phyloP scores from a whole-genome alignment of 2,329 filamentous ascomycete species.

The Aspergillus fructus region DNA sequence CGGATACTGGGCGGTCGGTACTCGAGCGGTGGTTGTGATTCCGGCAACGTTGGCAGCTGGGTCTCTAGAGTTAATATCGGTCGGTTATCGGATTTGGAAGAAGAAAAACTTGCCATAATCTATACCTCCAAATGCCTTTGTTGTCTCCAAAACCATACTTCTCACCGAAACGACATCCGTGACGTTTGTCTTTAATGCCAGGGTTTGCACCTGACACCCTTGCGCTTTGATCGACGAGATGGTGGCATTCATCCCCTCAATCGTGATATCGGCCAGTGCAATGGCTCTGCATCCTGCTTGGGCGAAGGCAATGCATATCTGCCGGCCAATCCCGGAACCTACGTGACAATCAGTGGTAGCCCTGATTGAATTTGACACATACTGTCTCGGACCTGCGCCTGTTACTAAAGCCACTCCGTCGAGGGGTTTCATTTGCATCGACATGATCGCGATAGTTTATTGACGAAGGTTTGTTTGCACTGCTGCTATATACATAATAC shows the following conservation, averaged over 20 bases:
- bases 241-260: background rate
- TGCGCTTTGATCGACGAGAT: background rate
- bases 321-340: background rate
- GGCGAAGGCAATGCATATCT: background rate
- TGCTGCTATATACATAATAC: too few species aligned
- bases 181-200: background rate
- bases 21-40: background rate
- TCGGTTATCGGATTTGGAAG: too few species aligned
- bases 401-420: background rate
- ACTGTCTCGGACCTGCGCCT: background rate
- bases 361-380: background rate
- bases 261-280: background rate
- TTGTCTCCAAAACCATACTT: background rate
- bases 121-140: background rate
- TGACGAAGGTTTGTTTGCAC: too few species aligned
- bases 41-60: background rate
- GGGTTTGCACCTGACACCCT: background rate
- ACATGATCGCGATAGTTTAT: background rate
- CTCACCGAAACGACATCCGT: background rate
- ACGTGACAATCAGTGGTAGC: background rate
- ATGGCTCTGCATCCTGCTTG: background rate
- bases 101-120: background rate
- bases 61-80: background rate
- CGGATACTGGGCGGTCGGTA: background rate
- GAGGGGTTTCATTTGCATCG: background rate